Base-by-base conservation (phyloP, 73 alveolate genomes). In the Symbiodinium pilosum region DNA sequence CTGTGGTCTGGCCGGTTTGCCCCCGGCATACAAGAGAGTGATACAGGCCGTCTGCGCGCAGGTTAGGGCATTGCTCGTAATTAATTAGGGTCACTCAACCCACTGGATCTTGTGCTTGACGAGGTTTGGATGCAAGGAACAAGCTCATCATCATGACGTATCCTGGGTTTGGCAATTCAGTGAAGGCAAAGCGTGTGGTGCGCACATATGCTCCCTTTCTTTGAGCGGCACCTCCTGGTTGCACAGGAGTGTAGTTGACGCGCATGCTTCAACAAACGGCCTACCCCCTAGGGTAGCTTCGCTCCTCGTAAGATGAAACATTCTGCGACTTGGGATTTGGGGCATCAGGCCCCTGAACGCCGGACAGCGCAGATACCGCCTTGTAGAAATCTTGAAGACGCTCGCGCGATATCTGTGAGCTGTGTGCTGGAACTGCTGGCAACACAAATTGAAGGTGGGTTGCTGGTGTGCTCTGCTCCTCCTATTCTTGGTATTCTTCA, bases 1-100 rank as follows among this genome's bases (percentile, higher is more conserved):
- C n/a, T n/a, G 73, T 56, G 73, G 73, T 32, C 73, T 56, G 73
- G 73, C 73, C 73, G 73, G 73, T 56, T 56, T 56, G 21, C 73
- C 73, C 32, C 32, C 73, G 73, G 73, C 73, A 16, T 32, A 56
- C 73, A 56, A 56, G 73, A 6, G 73, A 16, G 73, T 56, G 73
- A 26, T 56, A 32, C 73, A 56, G 73, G 73, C 14, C 73, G 3
- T 56, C 73, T 56, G 73, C 73, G 32, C 73, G 21, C 73, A 14
- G 73, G 73, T 56, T 56, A 26, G 73, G 32, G 73, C 9, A n/a
- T n/a, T n/a, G n/a, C 73, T 56, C 9, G 5, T 3, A 16, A 3
- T 56, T 56, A 12, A 56, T 12, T 56, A 12, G 73, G 73, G 26
- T 20, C 9, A 26, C 73, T 56, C 3, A 56, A 47, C 6, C 59